Conservation (phyloP, 257 asterid species). For the Solanum arcanum region DNA sequence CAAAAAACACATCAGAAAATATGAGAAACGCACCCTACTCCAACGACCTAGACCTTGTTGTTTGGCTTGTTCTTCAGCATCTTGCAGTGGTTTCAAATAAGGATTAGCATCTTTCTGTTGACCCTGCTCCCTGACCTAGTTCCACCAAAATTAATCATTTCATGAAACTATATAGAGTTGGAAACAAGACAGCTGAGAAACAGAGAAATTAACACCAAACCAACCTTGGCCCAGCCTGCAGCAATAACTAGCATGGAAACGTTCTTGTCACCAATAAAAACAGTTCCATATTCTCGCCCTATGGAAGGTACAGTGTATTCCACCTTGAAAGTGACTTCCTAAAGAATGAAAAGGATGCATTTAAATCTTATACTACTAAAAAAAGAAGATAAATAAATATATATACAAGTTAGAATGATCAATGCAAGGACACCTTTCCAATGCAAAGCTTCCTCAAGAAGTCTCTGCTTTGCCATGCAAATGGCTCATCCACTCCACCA, state of each 20-base stretch:
- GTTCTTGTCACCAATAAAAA: conserved; percentile 74
- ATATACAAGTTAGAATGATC: background rate
- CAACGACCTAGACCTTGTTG: conserved; percentile 91
- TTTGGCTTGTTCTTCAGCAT: conserved; percentile 80
- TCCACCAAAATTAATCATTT: background rate
- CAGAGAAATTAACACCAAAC: background rate
- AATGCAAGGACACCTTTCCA: conserved; percentile 54
- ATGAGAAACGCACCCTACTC: conserved; percentile 56
- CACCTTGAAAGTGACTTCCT: conserved; percentile 89
- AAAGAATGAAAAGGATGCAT: background rate
- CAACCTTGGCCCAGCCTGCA: conserved; percentile 98
- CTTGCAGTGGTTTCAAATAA: conserved; percentile 54
- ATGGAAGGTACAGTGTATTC: conserved; percentile 84
- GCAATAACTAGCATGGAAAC: conserved; percentile 65
- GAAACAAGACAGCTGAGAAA: background rate
- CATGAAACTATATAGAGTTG: background rate
- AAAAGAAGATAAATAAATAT: background rate
- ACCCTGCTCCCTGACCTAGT: conserved; percentile 89
- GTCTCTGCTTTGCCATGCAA: conserved; percentile 98
- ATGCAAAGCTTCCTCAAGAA: conserved; percentile 79
- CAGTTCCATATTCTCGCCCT: conserved; percentile 87
- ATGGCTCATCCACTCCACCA: conserved; percentile 84
- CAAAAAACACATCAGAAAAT: background rate
- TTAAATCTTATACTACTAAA: background rate
- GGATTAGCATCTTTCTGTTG: conserved; percentile 93